phyloP scores from a whole-genome alignment of 345 rosid genomes.

The Raphanus raphanistrum region DNA sequence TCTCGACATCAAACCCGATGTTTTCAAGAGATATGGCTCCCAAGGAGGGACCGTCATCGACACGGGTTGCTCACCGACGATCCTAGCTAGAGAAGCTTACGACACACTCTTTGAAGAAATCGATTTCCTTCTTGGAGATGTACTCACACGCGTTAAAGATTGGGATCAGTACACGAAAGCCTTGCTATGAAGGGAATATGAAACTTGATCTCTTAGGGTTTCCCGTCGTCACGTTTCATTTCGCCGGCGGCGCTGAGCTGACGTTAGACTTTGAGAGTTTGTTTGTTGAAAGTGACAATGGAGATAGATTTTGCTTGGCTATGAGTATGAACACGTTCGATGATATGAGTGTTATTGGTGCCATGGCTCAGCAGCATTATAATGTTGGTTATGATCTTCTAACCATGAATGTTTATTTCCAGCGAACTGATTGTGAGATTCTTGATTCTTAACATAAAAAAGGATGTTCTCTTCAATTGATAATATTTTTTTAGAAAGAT shows the following conservation, averaged over 20 bases:
- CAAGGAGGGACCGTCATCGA: constrained; percentile 38
- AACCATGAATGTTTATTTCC: constrained; percentile 34
- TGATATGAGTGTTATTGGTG: constrained; percentile 45
- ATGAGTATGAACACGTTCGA: constrained; percentile 31
- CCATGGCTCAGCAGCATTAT: constrained; percentile 38
- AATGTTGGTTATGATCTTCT: constrained; percentile 38
- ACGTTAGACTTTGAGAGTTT: constrained; percentile 45
- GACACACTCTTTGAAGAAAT: constrained; percentile 30
- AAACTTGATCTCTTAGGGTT: constrained; percentile 41
- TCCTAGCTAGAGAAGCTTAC: constrained; percentile 31
- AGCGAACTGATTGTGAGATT: constrained; percentile 29
- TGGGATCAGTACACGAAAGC: constrained; percentile 17
- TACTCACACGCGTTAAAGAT: constrained; percentile 18
- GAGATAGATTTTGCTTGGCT: constrained; percentile 52
- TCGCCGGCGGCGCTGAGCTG: constrained; percentile 53
- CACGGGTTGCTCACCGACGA: constrained; percentile 32
- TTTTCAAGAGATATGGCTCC: constrained; percentile 28
- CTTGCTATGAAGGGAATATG: constrained; percentile 47
- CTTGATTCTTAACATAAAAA: constrained; percentile 20
- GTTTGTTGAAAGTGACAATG: constrained; percentile 43
- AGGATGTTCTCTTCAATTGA: not conserved
- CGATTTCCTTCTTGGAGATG: constrained; percentile 19
- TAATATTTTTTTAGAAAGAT: not conserved
- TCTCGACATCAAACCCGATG: constrained; percentile 27
- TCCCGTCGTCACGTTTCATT: constrained; percentile 52